Evolutionary conservation across 495 filamentous ascomycete species (phyloP), one percentile per base, ranked within the genome.

Genomic region (Annulohypoxylon stygium): DNA sequence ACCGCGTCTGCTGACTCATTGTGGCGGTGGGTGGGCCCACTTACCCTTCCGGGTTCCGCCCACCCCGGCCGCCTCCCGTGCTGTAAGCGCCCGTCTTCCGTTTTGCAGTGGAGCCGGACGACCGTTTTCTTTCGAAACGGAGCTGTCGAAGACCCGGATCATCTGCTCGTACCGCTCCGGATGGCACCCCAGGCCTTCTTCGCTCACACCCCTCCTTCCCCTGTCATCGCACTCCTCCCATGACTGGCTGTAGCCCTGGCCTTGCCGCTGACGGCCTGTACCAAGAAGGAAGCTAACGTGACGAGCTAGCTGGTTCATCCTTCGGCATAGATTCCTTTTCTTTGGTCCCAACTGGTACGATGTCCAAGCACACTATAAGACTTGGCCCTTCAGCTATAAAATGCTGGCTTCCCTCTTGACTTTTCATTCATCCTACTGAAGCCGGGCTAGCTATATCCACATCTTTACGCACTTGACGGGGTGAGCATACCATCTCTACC

Each of bases 111-210:
- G 43, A 12, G 43, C 43, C 43, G 43, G 7, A 47, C 43, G 43
- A 47, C 43, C 43, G 43, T 47, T 47, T 47, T 47, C 43, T 47
- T 47, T 18, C n/a, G 43, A 47, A 6, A 47, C 43, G 43, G 16
- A 47, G 43, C 43, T 12, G 43, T 47, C 14, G 16, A 47, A 6
- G 12, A n/a, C 43, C 43, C 14, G 43, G 43, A 47, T 47, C 16
- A n/a, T n/a, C n/a, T n/a, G n/a, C 36, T 39, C 36, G 36, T 6
- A 39, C 11, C 8, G 8, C 36, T 39, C 11, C 36, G 36, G 36
- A 39, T 39, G 36, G 36, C n/a, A n/a, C n/a, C n/a, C n/a, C n/a
- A n/a, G n/a, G 36, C 36, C 8, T 39, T 39, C 36, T 39, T 39
- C 8, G 36, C 36, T 39, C 8, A 39, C 36, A 9, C 36, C 36